Conservation (phyloP, 1,284 basidiomycete genomes). For the Marasmius tenuissimus region DNA sequence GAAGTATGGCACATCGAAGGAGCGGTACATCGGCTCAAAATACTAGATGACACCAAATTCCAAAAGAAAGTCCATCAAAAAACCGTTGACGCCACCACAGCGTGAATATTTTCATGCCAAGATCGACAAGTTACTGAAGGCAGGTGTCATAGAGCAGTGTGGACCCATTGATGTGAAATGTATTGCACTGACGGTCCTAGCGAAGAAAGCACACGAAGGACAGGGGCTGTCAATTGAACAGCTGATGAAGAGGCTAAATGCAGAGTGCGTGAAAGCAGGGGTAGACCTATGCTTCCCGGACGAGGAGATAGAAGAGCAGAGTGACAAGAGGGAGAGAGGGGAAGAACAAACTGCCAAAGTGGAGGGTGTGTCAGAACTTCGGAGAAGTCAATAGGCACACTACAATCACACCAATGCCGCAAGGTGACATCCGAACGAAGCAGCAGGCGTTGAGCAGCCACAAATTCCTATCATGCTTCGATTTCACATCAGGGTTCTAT, state of each 20-base stretch:
- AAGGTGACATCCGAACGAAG: conserved; percentile 33
- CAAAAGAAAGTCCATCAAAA: conserved; percentile 18
- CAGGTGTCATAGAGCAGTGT: conserved; percentile 26
- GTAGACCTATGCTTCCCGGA: conserved; percentile 12
- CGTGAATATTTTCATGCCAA: conserved; percentile 22
- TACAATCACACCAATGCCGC: conserved; percentile 30
- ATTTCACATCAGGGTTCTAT: conserved; percentile 39
- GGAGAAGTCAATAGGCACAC: conserved; percentile 33
- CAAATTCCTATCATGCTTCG: conserved; percentile 28
- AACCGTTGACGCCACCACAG: conserved; percentile 27
- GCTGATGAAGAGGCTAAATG: conserved; percentile 27
- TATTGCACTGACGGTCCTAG: conserved; percentile 25
- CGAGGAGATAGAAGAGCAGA: conserved; percentile 7
- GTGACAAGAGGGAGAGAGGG: not conserved
- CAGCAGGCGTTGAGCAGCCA: conserved; percentile 31
- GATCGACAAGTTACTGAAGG: too few species aligned
- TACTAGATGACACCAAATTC: conserved; percentile 21
- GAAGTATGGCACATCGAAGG: conserved; percentile 24
- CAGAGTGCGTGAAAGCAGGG: conserved; percentile 24
- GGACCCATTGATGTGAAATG: conserved; percentile 25
- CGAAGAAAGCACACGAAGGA: conserved; percentile 28
- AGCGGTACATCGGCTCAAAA: conserved; percentile 24
- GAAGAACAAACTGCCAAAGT: conserved; percentile 20
- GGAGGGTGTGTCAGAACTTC: conserved; percentile 37
- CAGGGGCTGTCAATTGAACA: conserved; percentile 24